Conservation (phyloP, 176 grass and related monocot genomes). For the Carex kokanica region DNA sequence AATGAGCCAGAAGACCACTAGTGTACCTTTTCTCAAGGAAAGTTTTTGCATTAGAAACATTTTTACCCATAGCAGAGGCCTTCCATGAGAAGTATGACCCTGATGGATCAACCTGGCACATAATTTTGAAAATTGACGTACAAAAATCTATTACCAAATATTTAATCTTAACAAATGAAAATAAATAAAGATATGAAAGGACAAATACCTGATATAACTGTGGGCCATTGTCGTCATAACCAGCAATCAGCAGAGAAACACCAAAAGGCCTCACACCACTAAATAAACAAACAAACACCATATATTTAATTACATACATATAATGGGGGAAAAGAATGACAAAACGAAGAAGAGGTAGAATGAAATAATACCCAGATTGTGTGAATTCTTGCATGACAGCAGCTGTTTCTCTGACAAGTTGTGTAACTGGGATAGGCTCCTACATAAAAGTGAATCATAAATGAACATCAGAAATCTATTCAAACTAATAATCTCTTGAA, state of each 20-base stretch:
- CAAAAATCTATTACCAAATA: slow-evolving; percentile 19
- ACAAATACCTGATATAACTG: slow-evolving; percentile 81
- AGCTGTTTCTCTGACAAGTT: slow-evolving; percentile 93
- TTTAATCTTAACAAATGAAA: slow-evolving; percentile 15
- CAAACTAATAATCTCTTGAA: neutral
- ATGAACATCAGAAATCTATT: neutral
- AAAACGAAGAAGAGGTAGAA: slow-evolving; percentile 10
- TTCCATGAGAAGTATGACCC: slow-evolving; percentile 99
- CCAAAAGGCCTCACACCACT: slow-evolving; percentile 98
- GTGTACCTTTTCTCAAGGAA: slow-evolving; percentile 95
- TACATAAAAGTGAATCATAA: slow-evolving; percentile 26
- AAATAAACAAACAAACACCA: slow-evolving; percentile 26
- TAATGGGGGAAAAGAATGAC: neutral
- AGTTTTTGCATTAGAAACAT: slow-evolving; percentile 93
- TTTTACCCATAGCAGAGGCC: slow-evolving; percentile 99
- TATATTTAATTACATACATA: slow-evolving; percentile 1
- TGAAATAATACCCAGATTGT: slow-evolving; percentile 70
- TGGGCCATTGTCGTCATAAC: slow-evolving; percentile 93
- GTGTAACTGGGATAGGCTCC: slow-evolving; percentile 89
- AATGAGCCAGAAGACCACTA: neutral
- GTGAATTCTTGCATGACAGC: slow-evolving; percentile 99
- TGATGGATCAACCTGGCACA: slow-evolving; percentile 77
- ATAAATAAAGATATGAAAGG: neutral
- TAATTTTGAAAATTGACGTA: neutral
- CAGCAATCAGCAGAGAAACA: slow-evolving; percentile 84